phyloP scores from a whole-genome alignment of 73 alveolate genomes.

The Tetrahymena malaccensis region DNA sequence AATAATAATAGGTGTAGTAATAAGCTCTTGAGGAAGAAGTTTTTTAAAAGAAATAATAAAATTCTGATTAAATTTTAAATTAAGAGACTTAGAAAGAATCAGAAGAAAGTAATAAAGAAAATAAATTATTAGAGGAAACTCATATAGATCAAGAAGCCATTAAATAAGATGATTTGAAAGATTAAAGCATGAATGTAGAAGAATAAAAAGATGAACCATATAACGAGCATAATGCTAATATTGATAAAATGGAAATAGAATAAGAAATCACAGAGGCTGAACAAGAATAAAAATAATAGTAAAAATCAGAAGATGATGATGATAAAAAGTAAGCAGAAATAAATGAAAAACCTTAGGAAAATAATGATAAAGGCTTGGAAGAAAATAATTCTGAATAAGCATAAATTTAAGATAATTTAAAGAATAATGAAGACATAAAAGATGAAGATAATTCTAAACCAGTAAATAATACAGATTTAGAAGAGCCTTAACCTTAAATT shows the following conservation, averaged over 20 bases:
- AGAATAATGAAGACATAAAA: not conserved
- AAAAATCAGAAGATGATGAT: not conserved
- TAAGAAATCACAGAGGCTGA: not conserved
- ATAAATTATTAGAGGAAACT: not conserved
- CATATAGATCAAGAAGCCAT: too few relatives aligned
- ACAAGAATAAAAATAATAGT: not conserved
- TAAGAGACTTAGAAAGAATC: not conserved
- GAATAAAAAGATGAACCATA: not conserved
- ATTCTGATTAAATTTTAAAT: not conserved
- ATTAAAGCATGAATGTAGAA: not conserved
- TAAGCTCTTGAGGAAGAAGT: not conserved
- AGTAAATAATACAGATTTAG: not conserved
- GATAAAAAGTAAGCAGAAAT: not conserved
- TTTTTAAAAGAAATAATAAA: too few relatives aligned
- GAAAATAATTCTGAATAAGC: not conserved
- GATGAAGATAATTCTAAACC: not conserved
- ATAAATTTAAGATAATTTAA: too few relatives aligned
- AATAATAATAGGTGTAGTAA: too few relatives aligned
- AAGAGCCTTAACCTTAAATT: not conserved
- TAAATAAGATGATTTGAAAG: not conserved
- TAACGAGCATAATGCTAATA: not conserved
- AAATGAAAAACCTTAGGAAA: not conserved
- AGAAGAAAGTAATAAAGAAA: not conserved
- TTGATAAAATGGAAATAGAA: not conserved
- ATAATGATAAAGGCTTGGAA: not conserved